Conservation (phyloP, 1,139 yeast genomes). For the Sugiyamaella castrensis region DNA sequence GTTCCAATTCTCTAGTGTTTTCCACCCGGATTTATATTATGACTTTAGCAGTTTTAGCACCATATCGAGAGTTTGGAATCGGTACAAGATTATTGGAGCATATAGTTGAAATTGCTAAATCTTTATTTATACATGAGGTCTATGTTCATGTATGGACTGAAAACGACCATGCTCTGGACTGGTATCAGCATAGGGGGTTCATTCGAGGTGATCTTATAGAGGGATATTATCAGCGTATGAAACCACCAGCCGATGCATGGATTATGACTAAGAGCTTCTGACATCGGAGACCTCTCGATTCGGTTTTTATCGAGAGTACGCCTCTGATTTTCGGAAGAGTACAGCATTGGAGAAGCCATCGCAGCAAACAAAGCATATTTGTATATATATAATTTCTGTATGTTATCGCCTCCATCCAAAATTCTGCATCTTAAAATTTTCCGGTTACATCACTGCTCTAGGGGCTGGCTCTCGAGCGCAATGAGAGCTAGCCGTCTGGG, state of each 20-base stretch:
- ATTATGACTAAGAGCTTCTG: conserved; percentile 21
- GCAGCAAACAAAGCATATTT: too few relatives aligned
- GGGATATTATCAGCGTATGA: conserved; percentile 49
- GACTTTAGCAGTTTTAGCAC: conserved; percentile 60
- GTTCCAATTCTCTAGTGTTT: conserved; percentile 7
- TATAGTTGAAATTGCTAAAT: conserved; percentile 53
- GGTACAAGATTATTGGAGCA: conserved; percentile 58
- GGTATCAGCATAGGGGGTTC: conserved; percentile 60
- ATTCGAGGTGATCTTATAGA: conserved; percentile 41
- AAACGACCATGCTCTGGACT: conserved; percentile 46
- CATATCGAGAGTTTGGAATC: conserved; percentile 58
- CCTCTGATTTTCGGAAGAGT: too few relatives aligned
- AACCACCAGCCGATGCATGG: conserved; percentile 34
- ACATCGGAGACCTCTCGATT: neutral
- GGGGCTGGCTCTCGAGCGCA: too few relatives aligned
- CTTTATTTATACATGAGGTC: conserved; percentile 52
- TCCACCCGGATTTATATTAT: conserved; percentile 52
- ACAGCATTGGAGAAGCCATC: too few relatives aligned
- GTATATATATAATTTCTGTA: too few relatives aligned
- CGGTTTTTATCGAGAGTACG: too few relatives aligned
- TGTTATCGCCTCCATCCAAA: too few relatives aligned
- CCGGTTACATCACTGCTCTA: too few relatives aligned
- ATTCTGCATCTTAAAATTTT: too few relatives aligned
- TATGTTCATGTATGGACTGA: conserved; percentile 58
- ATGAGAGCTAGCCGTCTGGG: too few relatives aligned